Conservation (phyloP, 306 rosid genomes). For the Hylodesmum podocarpum region DNA sequence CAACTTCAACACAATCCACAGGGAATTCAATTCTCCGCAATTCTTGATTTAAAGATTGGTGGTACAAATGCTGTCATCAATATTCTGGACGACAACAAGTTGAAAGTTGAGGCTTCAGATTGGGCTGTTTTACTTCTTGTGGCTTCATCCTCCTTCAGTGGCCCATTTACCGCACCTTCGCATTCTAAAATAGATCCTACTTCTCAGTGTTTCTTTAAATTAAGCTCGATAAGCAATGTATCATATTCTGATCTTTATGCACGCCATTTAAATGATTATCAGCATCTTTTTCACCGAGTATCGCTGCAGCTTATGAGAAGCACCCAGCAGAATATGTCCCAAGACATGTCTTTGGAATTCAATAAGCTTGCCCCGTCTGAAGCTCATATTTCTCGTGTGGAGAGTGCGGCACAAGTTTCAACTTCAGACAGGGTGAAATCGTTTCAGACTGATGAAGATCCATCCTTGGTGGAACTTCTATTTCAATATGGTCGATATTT, state of each 20-base stretch:
- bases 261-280: constrained; percentile 69
- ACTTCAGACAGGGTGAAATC: constrained; percentile 75
- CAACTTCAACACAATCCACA: constrained; percentile 27
- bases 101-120: constrained; percentile 60
- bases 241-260: constrained; percentile 59
- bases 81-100: constrained; percentile 52
- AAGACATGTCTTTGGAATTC: constrained; percentile 25
- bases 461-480: constrained; percentile 69
- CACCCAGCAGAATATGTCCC: constrained; percentile 28
- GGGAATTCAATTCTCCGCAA: constrained; percentile 63
- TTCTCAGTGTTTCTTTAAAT: constrained; percentile 40
- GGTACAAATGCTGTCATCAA: constrained; percentile 39
- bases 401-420: constrained; percentile 35
- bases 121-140: constrained; percentile 60
- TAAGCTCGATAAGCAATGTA: constrained; percentile 37
- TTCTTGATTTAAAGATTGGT: constrained; percentile 64
- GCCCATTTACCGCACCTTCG: constrained; percentile 60
- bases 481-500: constrained; percentile 84
- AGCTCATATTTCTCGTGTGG: constrained; percentile 9
- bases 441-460: constrained; percentile 76
- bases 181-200: constrained; percentile 63
- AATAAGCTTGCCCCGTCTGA: not conserved
- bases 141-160: constrained; percentile 67
- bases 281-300: constrained; percentile 64
- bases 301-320: constrained; percentile 56